Base-by-base conservation (phyloP, 148 eudicot species). In the Arctostaphylos glauca region DNA sequence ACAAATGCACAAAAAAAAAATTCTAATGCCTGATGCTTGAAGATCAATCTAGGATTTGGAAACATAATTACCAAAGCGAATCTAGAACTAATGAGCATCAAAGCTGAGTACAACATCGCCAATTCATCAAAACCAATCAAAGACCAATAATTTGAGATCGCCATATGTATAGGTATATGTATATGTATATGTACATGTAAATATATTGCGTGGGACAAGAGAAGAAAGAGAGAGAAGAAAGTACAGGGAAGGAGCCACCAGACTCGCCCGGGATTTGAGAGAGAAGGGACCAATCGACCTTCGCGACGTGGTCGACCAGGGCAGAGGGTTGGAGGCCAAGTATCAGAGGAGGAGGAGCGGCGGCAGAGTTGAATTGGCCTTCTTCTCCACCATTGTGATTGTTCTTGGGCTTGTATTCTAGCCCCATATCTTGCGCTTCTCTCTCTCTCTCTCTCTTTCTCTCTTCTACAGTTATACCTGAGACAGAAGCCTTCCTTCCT, bases 221-320 rank as follows among this genome's bases (percentile, higher is more conserved):
- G 59, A 70, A 31, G 41, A 56, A 23, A 21, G 73, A 48, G 43
- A 19, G 68, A 31, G 25, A 66, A 53, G 47, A 13, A 6, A 14
- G 12, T 92, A 94, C 98, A 68, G 97, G 98, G 77, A 94, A 86
- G 21, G 99, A 96, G 73, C 99, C 99, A 23, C 98, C 98, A 15
- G 84, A 85, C 84, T 96, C 98, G 41, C 99, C 99, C 21, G 93
- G 89, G 55, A 94, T 82, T 72, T 83, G 88, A 84, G 90, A 84
- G 77, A 96, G 98, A 47, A 94, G 85, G 52, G 99, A 92, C 85
- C 86, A 89, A 91, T 94, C 97, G 80, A 94, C 99, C 50, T 52
- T 91, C 0, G 97, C 98, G 7, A 93, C 89, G 82, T 96, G 93
- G 88, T 96, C 99, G 25, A 96, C 91, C 3, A 96, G 84, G 10